Base-by-base conservation (phyloP, 1,284 basidiomycete genomes). In the Microbotryum lychnidis-dioicae region DNA sequence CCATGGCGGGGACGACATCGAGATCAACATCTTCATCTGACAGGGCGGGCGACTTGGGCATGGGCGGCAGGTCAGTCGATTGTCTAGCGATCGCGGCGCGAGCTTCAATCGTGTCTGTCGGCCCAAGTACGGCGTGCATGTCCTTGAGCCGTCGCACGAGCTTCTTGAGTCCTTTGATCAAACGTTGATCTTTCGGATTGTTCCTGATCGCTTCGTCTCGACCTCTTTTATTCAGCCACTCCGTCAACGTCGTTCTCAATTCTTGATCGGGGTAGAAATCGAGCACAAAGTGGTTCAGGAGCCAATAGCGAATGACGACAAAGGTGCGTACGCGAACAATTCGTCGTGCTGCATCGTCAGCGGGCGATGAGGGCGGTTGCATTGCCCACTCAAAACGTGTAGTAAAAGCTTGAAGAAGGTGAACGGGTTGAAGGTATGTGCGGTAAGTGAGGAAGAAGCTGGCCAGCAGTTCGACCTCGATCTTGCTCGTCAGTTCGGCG, bases 401-500 rank as follows among this genome's bases (percentile, higher is more conserved):
- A 48, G 89, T 86, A 51, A 92, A 79, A 53, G 91, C 77, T 68
- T 87, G 84, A 52, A 85, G 85, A 31, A 91, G 78, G 70, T 91
- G 87, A 60, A 85, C 76, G 6, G 86, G 82, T 57, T 79, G 81
- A 71, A 91, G 81, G 73, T 89, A 91, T 37, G 85, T 83, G 60
- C 90, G 83, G 72, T 90, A 91, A 2, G 88, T 91, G 72, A 91
- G 80, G 80, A 91, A 90, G 75, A 91, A 91, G 68, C 87, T 83
- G 25, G 66, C 60, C 25, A 91, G 79, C 68, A 90, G 86, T 73
- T 89, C 87, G 71, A 85, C 87, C 46, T 88, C 90, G 68, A 90
- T 78, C 69, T 87, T 84, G 70, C 85, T 87, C 37, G 89, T 91
- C 52, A 91, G 77, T 71, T 92, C 89, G 1, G 88, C 88, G 62